Percentiles rank a stretch among this genome's conserved stretches.
Evolutionary conservation across 495 filamentous ascomycete species (phyloP).

Genomic region (Tuber microsphaerosporum): DNA sequence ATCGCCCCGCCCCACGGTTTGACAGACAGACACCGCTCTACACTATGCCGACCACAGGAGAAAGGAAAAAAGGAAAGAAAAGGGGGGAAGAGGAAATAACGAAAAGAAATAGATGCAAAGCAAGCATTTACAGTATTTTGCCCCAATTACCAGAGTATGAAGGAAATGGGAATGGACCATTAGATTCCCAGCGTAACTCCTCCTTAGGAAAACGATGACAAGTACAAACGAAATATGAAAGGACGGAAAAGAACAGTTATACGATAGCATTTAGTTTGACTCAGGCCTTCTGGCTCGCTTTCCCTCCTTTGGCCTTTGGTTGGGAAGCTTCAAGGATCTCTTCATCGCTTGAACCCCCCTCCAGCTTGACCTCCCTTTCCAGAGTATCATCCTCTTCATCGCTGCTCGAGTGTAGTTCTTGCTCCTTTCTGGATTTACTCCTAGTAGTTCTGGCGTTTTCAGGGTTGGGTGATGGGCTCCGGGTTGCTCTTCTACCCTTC

Average conservation of each 20-base stretch:
- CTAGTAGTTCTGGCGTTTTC: conserved; percentile 38
- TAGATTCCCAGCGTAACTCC: background rate
- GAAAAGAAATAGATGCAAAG: background rate
- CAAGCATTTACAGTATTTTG: background rate
- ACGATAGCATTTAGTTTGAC: conserved; percentile 2
- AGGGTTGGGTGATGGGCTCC: conserved; percentile 37
- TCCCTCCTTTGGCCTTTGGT: conserved; percentile 20
- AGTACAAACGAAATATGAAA: background rate
- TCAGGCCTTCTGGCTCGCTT: conserved; percentile 15
- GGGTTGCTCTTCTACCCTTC: conserved; percentile 38
- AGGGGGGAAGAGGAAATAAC: background rate
- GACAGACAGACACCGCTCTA: background rate
- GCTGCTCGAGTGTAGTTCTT: conserved; percentile 13
- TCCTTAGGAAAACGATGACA: background rate
- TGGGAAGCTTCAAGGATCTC: conserved; percentile 28
- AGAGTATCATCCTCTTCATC: conserved; percentile 14
- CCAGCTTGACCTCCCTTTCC: conserved; percentile 17
- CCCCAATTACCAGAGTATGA: background rate
- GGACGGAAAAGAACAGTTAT: conserved; percentile 17
- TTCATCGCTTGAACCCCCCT: conserved; percentile 23
- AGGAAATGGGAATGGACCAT: background rate
- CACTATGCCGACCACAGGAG: background rate
- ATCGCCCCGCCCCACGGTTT: background rate
- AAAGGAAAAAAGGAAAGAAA: background rate
- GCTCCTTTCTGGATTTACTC: conserved; percentile 45